Base-by-base conservation (phyloP, 768 basidiomycete genomes). In the Panellus pusillus region DNA sequence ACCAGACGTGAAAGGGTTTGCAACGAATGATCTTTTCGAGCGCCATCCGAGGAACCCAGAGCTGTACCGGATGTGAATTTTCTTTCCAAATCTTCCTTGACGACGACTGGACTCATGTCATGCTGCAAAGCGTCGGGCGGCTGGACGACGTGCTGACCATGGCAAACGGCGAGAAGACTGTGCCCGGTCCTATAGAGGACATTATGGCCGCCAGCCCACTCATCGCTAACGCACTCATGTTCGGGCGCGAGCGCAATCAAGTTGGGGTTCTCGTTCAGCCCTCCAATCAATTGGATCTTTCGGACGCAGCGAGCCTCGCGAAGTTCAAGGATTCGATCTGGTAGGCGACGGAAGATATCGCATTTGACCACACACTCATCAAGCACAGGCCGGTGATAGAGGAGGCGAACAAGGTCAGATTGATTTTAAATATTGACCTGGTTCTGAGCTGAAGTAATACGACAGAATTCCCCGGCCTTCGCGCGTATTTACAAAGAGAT, bases 341-440 rank as follows among this genome's bases (percentile, higher is more conserved):
- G 75, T 74, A 29, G n/a, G n/a, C n/a, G n/a, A n/a, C n/a, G n/a
- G n/a, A n/a, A n/a, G n/a, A n/a, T n/a, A n/a, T n/a, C n/a, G n/a
- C 31, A 68, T 17, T 20, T 4, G 31, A 7, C 6, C 7, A 7
- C 13, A 7, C 13, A 13, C 13, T 32, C 7, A 32, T 7, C 13
- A 7, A 7, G 6, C 31, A 32, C 17, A 78, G 74, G 74, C 69
- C 64, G 1, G 54, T 65, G 8, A 68, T 79, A 11, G 76, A 78
- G 40, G 73, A 77, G 29, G 78, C 77, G 4, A 80, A 80, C 61
- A 63, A n/a, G n/a, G 31, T 41, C 63, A 68, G n/a, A 71, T 72
- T 6, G 78, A n/a, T n/a, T n/a, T 79, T 0, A 53, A 66, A 1
- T 78, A 73, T 51, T 76, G 74, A 50, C 68, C 72, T 15, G 70